Evolutionary conservation across 2,329 filamentous ascomycete species (phyloP).

Genomic region (Didymella segeticola): DNA sequence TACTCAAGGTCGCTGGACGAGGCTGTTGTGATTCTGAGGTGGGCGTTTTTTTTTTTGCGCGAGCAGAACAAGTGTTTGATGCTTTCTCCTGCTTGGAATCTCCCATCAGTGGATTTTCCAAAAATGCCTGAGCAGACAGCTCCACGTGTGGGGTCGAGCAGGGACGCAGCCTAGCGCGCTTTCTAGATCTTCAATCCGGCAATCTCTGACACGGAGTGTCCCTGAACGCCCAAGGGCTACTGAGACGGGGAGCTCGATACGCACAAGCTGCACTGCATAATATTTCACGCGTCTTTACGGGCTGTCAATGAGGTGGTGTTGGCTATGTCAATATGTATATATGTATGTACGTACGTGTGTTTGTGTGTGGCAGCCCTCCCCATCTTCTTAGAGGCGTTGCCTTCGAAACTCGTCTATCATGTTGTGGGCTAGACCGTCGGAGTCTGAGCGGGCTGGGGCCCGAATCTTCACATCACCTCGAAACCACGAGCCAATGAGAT

Average conservation of each 20-base stretch:
- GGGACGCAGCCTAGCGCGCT: not conserved
- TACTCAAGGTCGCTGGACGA: not conserved
- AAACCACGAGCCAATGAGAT: not conserved
- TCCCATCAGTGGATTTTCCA: constrained; percentile 1
- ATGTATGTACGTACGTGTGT: too few relatives aligned
- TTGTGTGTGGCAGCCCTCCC: not conserved
- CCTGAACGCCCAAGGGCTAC: not conserved
- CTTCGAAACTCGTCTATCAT: not conserved
- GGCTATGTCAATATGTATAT: too few relatives aligned
- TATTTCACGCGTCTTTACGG: not conserved
- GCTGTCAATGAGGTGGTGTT: not conserved
- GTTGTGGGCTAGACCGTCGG: not conserved
- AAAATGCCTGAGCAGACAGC: not conserved
- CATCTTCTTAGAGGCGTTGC: not conserved
- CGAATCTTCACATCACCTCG: not conserved
- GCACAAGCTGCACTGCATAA: not conserved
- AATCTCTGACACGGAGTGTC: not conserved
- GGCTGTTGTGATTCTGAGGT: constrained; percentile 6
- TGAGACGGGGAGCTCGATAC: not conserved
- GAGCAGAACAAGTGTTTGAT: not conserved
- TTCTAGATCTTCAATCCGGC: not conserved
- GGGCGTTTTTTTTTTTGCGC: too few relatives aligned
- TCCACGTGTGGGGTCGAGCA: not conserved
- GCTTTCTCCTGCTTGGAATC: not conserved
- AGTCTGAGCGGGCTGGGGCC: not conserved